Base-by-base conservation (phyloP, 2,329 filamentous ascomycete species). In the Pestalotiopsis sp. region DNA sequence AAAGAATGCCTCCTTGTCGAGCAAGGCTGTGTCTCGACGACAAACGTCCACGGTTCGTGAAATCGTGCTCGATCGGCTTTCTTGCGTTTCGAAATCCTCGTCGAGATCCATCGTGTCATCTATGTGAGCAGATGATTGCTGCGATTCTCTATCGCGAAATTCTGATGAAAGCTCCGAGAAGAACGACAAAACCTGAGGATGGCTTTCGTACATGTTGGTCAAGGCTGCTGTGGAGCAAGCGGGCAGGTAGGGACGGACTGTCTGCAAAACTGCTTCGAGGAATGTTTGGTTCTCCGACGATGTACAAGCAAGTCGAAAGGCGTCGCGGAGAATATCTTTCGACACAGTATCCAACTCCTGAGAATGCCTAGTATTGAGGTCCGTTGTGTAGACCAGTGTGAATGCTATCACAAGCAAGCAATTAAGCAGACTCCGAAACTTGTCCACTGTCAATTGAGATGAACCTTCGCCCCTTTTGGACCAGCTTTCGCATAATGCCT, bases 101-200 rank as follows among this genome's bases (percentile, higher is more conserved):
- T 94, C 92, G 4, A 94, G 75, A 67, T 93, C 90, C 89, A 93
- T 91, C 5, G 84, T 76, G 71, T 91, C 88, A 2, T 81, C 72
- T 11, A 83, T 80, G 3, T 82, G 74, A 9, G 73, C 72, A 1
- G 77, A 78, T 0, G 76, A 76, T 63, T 81, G 80, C 31, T 77
- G 78, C 5, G 71, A 66, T 9, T 75, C 70, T 62, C 76, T 78
- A 17, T 81, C 77, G 60, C 73, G 76, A 60, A 81, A 73, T 39
- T 73, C 73, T 25, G 69, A 72, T 2, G 78, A 84, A 2, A 88
- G 68, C 12, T 79, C 82, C 2, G 78, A 74, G 14, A 87, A 76
- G 3, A 88, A 73, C 5, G 74, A 77, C 31, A 88, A 76, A 4
- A 89, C 76, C 25, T 81, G 77, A 2, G 77, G 70, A 38, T 81